These are phyloP conservation scores for Termitomyces sp. DNA, from an alignment of 768 basidiomycete species.

Conservation along the genomic window DNA sequence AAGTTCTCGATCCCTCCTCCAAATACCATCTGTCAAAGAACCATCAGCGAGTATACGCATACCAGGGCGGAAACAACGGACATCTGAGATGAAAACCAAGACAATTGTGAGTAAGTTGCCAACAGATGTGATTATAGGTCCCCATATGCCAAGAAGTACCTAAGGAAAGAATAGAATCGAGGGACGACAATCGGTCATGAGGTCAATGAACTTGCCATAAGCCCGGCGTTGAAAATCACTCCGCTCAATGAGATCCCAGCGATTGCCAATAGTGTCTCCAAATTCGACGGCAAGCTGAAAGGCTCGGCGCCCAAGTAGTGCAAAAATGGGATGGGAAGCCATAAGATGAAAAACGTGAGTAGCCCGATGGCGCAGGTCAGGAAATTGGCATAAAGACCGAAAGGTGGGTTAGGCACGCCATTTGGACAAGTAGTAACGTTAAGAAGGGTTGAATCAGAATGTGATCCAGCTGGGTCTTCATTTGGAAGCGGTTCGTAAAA, in stretches of 20 bases:
- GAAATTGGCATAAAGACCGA: constrained; percentile 82
- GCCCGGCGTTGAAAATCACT: constrained; percentile 77
- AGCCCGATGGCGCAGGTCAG: constrained; percentile 80
- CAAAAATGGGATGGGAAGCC: constrained; percentile 76
- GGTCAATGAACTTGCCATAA: constrained; percentile 57
- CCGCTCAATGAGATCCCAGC: constrained; percentile 68
- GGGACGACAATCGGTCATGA: neutral
- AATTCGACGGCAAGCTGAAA: constrained; percentile 61
- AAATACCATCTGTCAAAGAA: constrained; percentile 41
- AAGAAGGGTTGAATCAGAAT: constrained; percentile 5
- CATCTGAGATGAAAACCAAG: constrained; percentile 77
- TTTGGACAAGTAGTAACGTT: constrained; percentile 17
- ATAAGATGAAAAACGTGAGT: constrained; percentile 66
- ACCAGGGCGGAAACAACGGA: constrained; percentile 24
- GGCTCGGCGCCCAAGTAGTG: constrained; percentile 61
- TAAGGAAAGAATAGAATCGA: constrained; percentile 24
- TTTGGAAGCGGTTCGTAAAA: constrained; percentile 43
- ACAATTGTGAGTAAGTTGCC: constrained; percentile 95
- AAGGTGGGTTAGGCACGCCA: constrained; percentile 59
- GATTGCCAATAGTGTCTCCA: constrained; percentile 46
- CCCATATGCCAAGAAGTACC: constrained; percentile 83
- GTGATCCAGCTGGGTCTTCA: constrained; percentile 14
- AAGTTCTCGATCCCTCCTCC: constrained; percentile 58
- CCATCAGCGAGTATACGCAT: neutral
- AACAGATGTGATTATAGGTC: constrained; percentile 83